Evolutionary conservation across 1,139 yeast species (phyloP).

Genomic region (Geotrichum siamense): DNA sequence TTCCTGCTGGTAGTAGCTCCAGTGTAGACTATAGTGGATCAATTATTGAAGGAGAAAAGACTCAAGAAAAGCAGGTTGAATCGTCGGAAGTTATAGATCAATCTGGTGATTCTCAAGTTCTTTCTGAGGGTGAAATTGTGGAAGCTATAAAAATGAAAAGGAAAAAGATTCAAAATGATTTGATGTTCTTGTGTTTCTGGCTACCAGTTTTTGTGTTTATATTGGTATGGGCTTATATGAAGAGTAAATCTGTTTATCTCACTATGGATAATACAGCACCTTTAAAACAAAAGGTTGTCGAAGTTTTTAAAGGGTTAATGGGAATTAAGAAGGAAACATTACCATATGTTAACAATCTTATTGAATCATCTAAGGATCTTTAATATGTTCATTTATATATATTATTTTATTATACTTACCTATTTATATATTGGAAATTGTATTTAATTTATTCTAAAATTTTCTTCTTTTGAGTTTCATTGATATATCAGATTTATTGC

Average conservation of each 20-base stretch:
- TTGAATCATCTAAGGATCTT: no score
- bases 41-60: slow-evolving; percentile 22
- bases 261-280: slow-evolving; percentile 11
- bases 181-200: slow-evolving; percentile 79
- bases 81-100: slow-evolving; percentile 23
- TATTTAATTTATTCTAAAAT: no score
- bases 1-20: slow-evolving; percentile 51
- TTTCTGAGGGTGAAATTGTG: slow-evolving; percentile 26
- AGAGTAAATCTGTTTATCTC: slow-evolving; percentile 7
- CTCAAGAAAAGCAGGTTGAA: slow-evolving; percentile 1
- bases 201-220: slow-evolving; percentile 31
- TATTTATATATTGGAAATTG: no score
- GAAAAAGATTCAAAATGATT: slow-evolving; percentile 68
- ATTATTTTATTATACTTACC: no score
- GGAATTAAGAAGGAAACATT: slow-evolving; percentile 5
- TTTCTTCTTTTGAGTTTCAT: no score
- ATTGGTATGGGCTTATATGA: slow-evolving; percentile 25
- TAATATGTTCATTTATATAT: no score
- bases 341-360: no score
- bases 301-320: slow-evolving; percentile 2
- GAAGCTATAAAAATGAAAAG: slow-evolving; percentile 28
- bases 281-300: slow-evolving; percentile 18
- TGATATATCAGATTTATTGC: no score
- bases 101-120: slow-evolving; percentile 17
- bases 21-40: slow-evolving; percentile 35